Percentiles rank a stretch among this genome's conserved stretches.
These are phyloP conservation scores for Extremus antarcticus DNA, from an alignment of 495 filamentous ascomycete genomes.

Conservation along the genomic window DNA sequence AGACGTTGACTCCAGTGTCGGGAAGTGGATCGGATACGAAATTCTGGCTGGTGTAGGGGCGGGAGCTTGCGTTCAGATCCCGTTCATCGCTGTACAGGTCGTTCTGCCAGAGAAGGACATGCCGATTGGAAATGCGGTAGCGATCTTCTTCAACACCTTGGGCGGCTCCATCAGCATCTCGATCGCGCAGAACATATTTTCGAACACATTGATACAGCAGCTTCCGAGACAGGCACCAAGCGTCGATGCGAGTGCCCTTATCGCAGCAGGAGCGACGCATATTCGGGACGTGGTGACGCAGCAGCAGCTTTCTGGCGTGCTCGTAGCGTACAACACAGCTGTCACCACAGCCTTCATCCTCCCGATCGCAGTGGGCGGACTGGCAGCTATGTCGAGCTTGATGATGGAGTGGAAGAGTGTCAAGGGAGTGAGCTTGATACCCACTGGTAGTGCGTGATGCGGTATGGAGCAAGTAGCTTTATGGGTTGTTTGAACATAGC, in stretches of 20 bases:
- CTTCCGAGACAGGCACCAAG: conserved; percentile 19
- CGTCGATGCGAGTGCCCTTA: conserved; percentile 19
- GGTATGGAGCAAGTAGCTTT: too few relatives aligned
- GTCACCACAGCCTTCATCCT: too few relatives aligned
- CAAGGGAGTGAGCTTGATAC: too few relatives aligned
- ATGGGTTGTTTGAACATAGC: too few relatives aligned
- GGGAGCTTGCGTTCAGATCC: conserved; percentile 27
- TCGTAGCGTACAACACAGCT: conserved; percentile 28
- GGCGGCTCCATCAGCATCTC: conserved; percentile 28
- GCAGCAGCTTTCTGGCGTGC: conserved; percentile 20
- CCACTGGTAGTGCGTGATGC: too few relatives aligned
- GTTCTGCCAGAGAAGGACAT: conserved; percentile 26
- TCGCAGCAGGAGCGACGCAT: conserved; percentile 28
- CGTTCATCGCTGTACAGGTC: conserved; percentile 29
- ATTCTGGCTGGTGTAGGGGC: conserved; percentile 27
- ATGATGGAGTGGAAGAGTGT: too few relatives aligned
- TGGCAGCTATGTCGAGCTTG: too few relatives aligned
- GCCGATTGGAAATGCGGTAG: conserved; percentile 27
- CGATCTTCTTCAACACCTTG: conserved; percentile 31
- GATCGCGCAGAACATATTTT: conserved; percentile 32
- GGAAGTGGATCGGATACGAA: conserved; percentile 29
- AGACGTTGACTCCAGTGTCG: conserved; percentile 13
- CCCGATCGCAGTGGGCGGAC: too few relatives aligned
- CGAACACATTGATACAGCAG: conserved; percentile 24
- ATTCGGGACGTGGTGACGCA: conserved; percentile 23